Evolutionary conservation across 2,329 filamentous ascomycete genomes (phyloP), one percentile per base, ranked within the genome.

Genomic region (Fusarium sp.): DNA sequence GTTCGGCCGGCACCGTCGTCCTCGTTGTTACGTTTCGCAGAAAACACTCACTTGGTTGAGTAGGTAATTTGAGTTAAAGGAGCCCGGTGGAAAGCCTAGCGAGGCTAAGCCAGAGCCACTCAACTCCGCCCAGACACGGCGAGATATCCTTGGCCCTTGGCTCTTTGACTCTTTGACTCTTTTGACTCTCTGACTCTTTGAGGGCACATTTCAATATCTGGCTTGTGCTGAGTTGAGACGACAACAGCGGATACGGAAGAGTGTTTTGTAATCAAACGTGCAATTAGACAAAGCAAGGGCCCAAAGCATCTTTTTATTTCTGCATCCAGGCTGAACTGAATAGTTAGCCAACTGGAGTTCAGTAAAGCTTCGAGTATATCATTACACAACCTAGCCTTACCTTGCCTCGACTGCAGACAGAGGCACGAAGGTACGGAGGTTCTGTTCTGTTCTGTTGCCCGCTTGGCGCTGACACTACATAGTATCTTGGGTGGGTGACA

Each of bases 401-500:
- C 54, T 65, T 48, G 19, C 36, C 54, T 65, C 44, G 19, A 24
- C 42, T 45, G 20, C 20, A 58, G 30, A 39, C n/a, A 28, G 56
- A 10, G 24, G 4, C 24, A 26, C 52, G 21, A 58, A 58, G 40
- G 58, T 51, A 39, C 40, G 30, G 39, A 44, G 15, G 40, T 14
- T 32, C 28, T 32, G 28, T 23, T 46, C 50, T 12, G 26, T 28
- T 28, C 56, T 58, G 54, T 46, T 28, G 39, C 42, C n/a, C 39
- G 53, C 49, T 65, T 52, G 53, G 53, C 51, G 58, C 65, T 71
- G 68, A 65, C 63, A 58, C 42, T 64, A 24, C 40, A 52, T 36
- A n/a, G n/a, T n/a, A n/a, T 47, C 50, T 36, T 44, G 45, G 43
- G 46, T 47, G 44, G 56, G 68, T 67, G 55, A 71, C 64, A 11